Base-by-base conservation (phyloP, 2,329 filamentous ascomycete species). In the Cercospora berteroae region DNA sequence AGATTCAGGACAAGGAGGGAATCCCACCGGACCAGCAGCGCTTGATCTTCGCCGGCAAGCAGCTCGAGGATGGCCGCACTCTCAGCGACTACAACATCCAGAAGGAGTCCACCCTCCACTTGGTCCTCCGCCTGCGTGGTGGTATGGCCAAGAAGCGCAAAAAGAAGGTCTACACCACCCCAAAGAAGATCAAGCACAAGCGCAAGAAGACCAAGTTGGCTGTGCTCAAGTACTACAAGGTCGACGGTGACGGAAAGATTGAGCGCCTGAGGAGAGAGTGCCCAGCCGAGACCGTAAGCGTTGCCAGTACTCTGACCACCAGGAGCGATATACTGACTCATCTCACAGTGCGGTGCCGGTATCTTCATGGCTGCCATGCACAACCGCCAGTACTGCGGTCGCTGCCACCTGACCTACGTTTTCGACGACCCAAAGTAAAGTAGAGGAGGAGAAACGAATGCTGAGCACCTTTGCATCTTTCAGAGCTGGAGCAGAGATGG, bases 131-230 rank as follows among this genome's bases (percentile, higher is more conserved):
- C 82, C 93, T 99, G 71, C 95, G 94, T 89, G 95, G 95, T 88
- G 95, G 94, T 84, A 94, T 85, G 82, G 82, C 81, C 79, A 99
- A 99, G 93, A 97, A 98, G 92, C 90, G 96, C 85, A 99, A 99
- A 93, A 97, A 97, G 93, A 99, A 99, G 94, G 95, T 99, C 78
- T 99, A 99, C 92, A 98, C 93, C 83, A 99, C 95, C 80, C 95
- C 95, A 84, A 99, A 99, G 94, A 99, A 99, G 93, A 99, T 99
- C 91, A 99, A 99, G 95, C 95, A 99, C 91, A 99, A 99, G 94
- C 91, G 93, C 88, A 99, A 98, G 93, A 99, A 99, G 94, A 97
- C 92, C 90, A 99, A 99, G 91, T 87, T 99, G 84, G 95, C 95
- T 80, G 94, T 99, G 78, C 94, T 99, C 84, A 99, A 99, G 91